Conservation (phyloP, 768 basidiomycete species). For the Termitomyces sp. region DNA sequence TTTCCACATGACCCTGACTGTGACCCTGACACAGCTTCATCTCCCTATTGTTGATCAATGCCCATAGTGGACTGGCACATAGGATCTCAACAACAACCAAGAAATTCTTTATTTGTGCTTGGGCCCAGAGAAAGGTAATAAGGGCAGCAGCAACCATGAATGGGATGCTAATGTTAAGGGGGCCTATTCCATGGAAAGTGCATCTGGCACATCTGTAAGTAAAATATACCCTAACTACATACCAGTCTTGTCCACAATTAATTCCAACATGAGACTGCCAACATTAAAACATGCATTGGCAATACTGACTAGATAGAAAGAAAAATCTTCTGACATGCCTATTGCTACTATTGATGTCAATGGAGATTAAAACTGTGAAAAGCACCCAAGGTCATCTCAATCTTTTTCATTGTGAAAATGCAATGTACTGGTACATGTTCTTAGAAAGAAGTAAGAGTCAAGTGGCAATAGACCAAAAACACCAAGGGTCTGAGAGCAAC, state of each 20-base stretch:
- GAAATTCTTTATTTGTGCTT: slow-evolving; percentile 30
- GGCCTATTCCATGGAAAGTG: slow-evolving; percentile 28
- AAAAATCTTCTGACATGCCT: slow-evolving; percentile 41
- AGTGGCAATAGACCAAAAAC: slow-evolving; percentile 46
- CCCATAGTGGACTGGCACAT: too few relatives aligned
- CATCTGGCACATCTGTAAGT: background rate
- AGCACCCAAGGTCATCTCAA: background rate
- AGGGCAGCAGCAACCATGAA: slow-evolving; percentile 42
- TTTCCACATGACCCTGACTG: too few relatives aligned
- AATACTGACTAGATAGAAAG: slow-evolving; percentile 56
- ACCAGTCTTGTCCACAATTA: slow-evolving; percentile 45
- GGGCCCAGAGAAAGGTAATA: slow-evolving; percentile 59
- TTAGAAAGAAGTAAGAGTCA: slow-evolving; percentile 43
- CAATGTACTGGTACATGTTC: slow-evolving; percentile 55
- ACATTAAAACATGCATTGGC: slow-evolving; percentile 53
- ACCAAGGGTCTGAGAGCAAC: slow-evolving; percentile 36
- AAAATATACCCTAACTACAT: background rate
- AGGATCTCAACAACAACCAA: too few relatives aligned
- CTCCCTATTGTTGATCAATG: too few relatives aligned
- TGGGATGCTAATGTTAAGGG: slow-evolving; percentile 53
- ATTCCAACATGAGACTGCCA: slow-evolving; percentile 42
- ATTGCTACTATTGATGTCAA: slow-evolving; percentile 41
- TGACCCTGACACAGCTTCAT: too few relatives aligned
- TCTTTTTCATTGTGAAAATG: background rate
- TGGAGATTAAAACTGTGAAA: slow-evolving; percentile 46